Evolutionary conservation across 768 basidiomycete genomes (phyloP), one percentile per base, ranked within the genome.

Genomic region (Chalciporus chontae): DNA sequence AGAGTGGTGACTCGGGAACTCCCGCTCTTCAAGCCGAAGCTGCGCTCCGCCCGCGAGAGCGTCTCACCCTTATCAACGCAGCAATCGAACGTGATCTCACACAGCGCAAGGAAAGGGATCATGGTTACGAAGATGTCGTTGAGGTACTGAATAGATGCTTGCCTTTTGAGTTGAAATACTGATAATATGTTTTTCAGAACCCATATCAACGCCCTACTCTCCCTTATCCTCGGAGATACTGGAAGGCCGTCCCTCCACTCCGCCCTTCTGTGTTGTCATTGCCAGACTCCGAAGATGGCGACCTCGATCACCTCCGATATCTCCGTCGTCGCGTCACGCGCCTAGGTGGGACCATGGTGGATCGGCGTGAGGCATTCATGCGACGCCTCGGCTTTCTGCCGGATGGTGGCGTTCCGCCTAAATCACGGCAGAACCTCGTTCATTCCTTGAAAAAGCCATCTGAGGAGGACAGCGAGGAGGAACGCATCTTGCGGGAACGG

Each of bases 41-140:
- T 3, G 61, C 74, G 3, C 74, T 87, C 14, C 76, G 77, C 3
- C 88, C 89, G 0, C 83, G 73, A 64, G 86, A 90, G 51, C 83
- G 90, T 24, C 70, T 77, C 42, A 72, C 73, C 2, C 69, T 74
- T 10, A 85, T 92, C 44, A 61, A 52, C 19, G 53, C 77, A 72
- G 49, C 75, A 74, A 40, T 77, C 78, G 62, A 78, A 87, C 64
- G 88, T 85, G 61, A 73, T 73, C 40, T 67, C 86, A 62, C 72
- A 66, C 72, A 72, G 43, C 83, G 85, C 65, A 86, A 84, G 63
- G 87, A 93, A 43, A 67, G 75, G 42, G 88, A 94, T 59, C 78
- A 84, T 43, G 78, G 82, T 43, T 95, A 91, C 85, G 94, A 95
- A 57, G 94, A 97, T 62, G 73, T 77, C 45, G 77, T 90, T 55